A percentile compares a stretch with the other conserved stretches of the same genome.
These are phyloP conservation scores for Bremia lactucae DNA, from an alignment of 352 stramenopile species.

Conservation along the genomic window DNA sequence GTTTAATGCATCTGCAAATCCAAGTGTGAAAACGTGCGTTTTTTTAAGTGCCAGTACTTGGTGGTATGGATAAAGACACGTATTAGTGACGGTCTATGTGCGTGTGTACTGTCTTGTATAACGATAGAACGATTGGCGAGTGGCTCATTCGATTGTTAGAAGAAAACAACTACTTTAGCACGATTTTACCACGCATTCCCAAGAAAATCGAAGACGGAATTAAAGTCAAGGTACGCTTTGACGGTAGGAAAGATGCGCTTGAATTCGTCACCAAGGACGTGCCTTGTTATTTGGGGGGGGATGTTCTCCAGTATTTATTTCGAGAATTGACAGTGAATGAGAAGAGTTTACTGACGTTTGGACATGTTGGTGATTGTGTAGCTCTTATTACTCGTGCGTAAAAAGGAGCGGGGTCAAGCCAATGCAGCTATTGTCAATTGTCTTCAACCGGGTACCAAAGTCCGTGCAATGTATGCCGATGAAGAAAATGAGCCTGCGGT, in stretches of 20 bases:
- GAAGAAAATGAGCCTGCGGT: constrained; percentile 90
- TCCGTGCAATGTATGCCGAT: constrained; percentile 92
- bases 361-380: too few relatives aligned
- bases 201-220: constrained; percentile 93
- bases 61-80: constrained; percentile 25
- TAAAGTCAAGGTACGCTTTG: constrained; percentile 88
- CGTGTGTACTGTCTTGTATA: not conserved
- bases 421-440: constrained; percentile 67
- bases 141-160: constrained; percentile 87
- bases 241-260: too few relatives aligned
- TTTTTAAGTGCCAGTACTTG: too few relatives aligned
- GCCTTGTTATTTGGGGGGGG: constrained; percentile 16
- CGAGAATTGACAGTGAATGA: too few relatives aligned
- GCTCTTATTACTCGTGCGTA: constrained; percentile 60
- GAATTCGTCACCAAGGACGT: constrained; percentile 2
- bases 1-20: constrained; percentile 81
- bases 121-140: constrained; percentile 86
- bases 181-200: constrained; percentile 92
- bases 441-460: constrained; percentile 79
- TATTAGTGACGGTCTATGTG: constrained; percentile 9
- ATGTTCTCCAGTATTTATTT: constrained; percentile 6
- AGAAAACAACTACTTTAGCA: constrained; percentile 94
- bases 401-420: constrained; percentile 50
- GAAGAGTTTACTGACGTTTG: too few relatives aligned
- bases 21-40: constrained; percentile 66